Conservation (phyloP, 2,329 filamentous ascomycete genomes). For the Fusarium ambrosium region DNA sequence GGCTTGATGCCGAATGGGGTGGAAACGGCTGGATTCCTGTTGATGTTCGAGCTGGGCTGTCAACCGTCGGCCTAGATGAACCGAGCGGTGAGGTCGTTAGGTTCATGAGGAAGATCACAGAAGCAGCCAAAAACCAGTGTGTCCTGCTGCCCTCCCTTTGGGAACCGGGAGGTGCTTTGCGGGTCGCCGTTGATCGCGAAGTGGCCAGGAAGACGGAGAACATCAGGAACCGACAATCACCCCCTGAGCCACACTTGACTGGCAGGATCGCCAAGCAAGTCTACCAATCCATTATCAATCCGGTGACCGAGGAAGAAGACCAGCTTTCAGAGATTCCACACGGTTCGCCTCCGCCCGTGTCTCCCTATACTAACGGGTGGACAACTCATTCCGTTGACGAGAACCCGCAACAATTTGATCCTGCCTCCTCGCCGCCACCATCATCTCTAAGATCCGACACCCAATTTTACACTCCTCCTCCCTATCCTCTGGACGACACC, state of each 20-base stretch:
- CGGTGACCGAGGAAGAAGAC: not conserved
- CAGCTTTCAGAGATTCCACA: not conserved
- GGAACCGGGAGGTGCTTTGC: not conserved
- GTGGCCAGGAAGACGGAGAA: not conserved
- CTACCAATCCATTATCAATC: not conserved
- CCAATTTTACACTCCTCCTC: not conserved
- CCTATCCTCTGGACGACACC: not conserved
- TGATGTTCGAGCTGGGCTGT: conserved; percentile 1
- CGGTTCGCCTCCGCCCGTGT: not conserved
- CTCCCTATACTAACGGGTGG: not conserved
- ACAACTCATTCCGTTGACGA: not conserved
- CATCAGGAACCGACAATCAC: not conserved
- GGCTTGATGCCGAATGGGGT: not conserved
- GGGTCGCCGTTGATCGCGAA: not conserved
- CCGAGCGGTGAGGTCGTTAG: not conserved
- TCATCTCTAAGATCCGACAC: not conserved
- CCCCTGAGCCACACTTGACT: not conserved
- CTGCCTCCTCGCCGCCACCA: not conserved
- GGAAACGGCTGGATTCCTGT: not conserved
- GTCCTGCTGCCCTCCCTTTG: not conserved
- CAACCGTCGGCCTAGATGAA: not conserved
- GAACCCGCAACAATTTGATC: not conserved
- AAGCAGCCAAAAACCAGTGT: not conserved
- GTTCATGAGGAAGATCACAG: not conserved
- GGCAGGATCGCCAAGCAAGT: not conserved